A percentile compares a stretch with the other conserved stretches of the same genome.
These are phyloP conservation scores for Phialemoniopsis sp. DNA, from an alignment of 2,329 filamentous ascomycete species.

Conservation along the genomic window DNA sequence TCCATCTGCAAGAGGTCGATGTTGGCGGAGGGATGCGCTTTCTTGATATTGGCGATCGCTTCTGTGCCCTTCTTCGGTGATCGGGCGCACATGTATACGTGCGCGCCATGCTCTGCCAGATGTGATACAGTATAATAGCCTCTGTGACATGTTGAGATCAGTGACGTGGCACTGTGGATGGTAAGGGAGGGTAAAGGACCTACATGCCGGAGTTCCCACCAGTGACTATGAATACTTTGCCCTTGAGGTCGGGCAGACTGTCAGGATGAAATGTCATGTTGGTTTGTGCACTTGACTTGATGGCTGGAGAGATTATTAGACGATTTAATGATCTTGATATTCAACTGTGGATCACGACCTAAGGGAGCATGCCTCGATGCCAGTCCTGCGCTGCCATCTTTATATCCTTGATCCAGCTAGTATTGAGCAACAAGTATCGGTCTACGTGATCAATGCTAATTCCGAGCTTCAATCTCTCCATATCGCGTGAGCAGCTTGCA, in stretches of 20 bases:
- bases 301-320: too few species aligned
- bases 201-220: slow-evolving; percentile 40
- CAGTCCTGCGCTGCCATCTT: too few species aligned
- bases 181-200: slow-evolving; percentile 11
- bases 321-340: too few species aligned
- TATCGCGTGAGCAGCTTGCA: too few species aligned
- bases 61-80: slow-evolving; percentile 17
- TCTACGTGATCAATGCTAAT: too few species aligned
- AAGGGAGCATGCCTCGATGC: too few species aligned
- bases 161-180: slow-evolving; percentile 4
- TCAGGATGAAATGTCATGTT: slow-evolving; percentile 26
- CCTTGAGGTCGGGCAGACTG: slow-evolving; percentile 33
- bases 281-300: too few species aligned
- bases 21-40: slow-evolving; percentile 20
- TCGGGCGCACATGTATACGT: slow-evolving; percentile 31
- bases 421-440: too few species aligned
- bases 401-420: too few species aligned
- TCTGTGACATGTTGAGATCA: slow-evolving; percentile 12
- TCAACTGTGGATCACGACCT: too few species aligned
- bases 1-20: slow-evolving; percentile 29
- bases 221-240: slow-evolving; percentile 38
- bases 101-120: slow-evolving; percentile 29
- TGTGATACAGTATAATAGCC: slow-evolving; percentile 28
- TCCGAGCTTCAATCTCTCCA: too few species aligned
- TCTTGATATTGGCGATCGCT: slow-evolving; percentile 26